phyloP scores from a whole-genome alignment of 202 grass and related monocot genomes.

The Hordeum pubiflorum region DNA sequence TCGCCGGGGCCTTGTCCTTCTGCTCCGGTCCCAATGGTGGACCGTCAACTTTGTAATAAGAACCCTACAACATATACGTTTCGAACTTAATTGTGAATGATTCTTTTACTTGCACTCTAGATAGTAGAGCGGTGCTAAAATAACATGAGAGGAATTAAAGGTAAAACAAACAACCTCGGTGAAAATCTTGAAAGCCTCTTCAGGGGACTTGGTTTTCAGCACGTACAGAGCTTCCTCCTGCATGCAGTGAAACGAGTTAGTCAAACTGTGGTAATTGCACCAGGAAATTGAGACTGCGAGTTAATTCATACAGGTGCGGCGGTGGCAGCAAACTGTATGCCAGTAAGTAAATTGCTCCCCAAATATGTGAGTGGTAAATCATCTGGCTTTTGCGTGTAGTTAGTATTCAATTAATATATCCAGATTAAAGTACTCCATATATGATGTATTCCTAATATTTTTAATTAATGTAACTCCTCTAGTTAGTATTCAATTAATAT shows the following conservation, averaged over 20 bases:
- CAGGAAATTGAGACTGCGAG: neutral
- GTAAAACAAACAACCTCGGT: neutral
- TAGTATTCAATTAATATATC: too few relatives aligned
- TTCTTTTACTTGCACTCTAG: neutral
- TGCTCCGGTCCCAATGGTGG: neutral
- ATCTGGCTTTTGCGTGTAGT: neutral
- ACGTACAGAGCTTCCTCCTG: conserved; percentile 40
- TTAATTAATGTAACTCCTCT: neutral
- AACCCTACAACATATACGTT: neutral
- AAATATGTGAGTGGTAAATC: neutral
- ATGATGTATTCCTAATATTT: neutral
- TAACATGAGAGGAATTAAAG: neutral
- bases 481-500: neutral
- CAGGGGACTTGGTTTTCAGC: conserved; percentile 20
- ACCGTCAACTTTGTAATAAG: neutral
- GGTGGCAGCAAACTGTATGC: neutral
- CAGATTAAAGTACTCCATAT: neutral
- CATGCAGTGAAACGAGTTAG: neutral
- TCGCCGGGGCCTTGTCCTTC: neutral
- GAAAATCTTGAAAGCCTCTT: conserved; percentile 36
- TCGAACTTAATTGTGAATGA: neutral
- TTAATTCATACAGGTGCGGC: neutral
- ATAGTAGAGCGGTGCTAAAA: neutral
- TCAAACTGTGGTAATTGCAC: conserved; percentile 23
- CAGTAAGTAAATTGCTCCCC: neutral